Evolutionary conservation across 2,329 filamentous ascomycete genomes (phyloP).

Genomic region (Rhynchosporium agropyri): DNA sequence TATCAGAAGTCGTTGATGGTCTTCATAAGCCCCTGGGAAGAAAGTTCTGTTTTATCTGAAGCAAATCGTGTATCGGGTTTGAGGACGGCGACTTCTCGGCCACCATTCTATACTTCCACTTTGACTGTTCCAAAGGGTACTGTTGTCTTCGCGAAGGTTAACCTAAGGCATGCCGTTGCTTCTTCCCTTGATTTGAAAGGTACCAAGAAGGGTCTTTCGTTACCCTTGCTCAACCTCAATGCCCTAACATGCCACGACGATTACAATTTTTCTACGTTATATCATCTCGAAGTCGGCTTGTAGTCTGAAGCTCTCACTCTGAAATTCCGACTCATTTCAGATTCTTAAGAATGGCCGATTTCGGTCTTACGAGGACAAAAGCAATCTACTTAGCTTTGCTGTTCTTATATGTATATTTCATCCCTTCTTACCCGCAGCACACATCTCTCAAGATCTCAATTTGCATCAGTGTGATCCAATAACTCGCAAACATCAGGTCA

Average conservation of each 20-base stretch:
- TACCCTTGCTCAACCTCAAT: not conserved
- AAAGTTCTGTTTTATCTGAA: not conserved
- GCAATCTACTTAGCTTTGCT: not conserved
- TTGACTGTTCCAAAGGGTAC: not conserved
- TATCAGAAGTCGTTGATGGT: not conserved
- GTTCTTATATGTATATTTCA: not conserved
- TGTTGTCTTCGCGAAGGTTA: not conserved
- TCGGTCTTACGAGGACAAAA: conserved; percentile 10
- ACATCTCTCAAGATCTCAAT: not conserved
- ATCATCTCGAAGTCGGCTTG: not conserved
- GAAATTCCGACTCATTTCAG: not conserved
- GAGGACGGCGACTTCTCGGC: too few species aligned
- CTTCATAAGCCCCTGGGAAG: not conserved
- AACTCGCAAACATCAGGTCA: not conserved
- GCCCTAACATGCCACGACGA: not conserved
- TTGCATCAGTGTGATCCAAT: not conserved
- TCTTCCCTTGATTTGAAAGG: not conserved
- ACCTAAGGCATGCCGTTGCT: not conserved
- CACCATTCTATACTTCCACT: too few species aligned
- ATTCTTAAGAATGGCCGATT: not conserved
- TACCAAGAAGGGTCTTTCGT: not conserved
- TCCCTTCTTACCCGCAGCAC: not conserved
- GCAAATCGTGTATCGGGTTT: not conserved
- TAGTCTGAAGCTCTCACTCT: not conserved
- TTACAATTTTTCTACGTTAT: not conserved